These are phyloP conservation scores for Gastrolobium villosum DNA, from an alignment of 306 rosid genomes.

Conservation along the genomic window DNA sequence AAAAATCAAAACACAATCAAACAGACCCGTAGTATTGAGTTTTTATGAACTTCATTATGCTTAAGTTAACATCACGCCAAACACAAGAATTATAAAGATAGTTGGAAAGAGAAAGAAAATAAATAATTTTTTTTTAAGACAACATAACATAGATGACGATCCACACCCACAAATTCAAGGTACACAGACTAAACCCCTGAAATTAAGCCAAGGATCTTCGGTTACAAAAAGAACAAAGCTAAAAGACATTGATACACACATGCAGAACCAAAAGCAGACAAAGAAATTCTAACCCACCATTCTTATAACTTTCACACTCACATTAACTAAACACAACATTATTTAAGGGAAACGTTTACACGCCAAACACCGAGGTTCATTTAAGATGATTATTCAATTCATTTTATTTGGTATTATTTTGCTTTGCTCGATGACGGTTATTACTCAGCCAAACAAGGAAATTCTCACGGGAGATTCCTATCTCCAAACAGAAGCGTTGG, in stretches of 20 bases:
- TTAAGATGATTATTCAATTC: neutral
- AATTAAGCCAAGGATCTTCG: neutral
- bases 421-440: neutral
- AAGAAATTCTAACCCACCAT: neutral
- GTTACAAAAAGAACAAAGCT: neutral
- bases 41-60: no score
- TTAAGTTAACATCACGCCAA: no score
- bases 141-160: neutral
- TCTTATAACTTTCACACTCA: neutral
- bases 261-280: neutral
- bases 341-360: neutral
- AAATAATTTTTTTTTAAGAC: no score
- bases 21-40: no score
- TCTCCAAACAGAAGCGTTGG: conserved; percentile 6
- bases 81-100: no score
- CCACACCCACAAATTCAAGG: neutral
- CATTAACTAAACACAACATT: neutral
- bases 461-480: conserved; percentile 25
- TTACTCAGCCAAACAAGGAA: conserved; percentile 39
- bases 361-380: no score
- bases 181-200: neutral
- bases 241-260: neutral
- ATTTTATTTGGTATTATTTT: no score
- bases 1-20: no score
- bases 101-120: no score